Base-by-base conservation (phyloP, 805 yeast species). In the Teunomyces lycoperdinae region DNA sequence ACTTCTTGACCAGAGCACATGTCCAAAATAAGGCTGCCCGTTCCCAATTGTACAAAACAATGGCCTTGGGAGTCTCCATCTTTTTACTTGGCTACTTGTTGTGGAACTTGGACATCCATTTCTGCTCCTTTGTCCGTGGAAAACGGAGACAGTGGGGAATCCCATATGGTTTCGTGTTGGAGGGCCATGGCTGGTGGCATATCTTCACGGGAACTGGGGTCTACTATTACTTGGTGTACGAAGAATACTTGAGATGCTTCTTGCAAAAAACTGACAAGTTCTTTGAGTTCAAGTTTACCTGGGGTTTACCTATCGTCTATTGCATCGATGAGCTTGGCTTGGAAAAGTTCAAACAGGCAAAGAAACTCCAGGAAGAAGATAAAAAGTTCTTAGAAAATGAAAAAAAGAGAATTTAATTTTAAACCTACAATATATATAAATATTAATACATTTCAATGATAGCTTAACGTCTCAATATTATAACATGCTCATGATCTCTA, bases 131-230 rank as follows among this genome's bases (percentile, higher is more conserved):
- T 20, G 83, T 88, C 66, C 76, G 83, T 34, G 50, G 66, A 5
- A 59, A 80, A 11, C 78, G 97, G 64, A 78, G 94, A 50, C 55
- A 68, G 3, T 66, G 73, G 63, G 96, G 97, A 3, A 77, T 86
- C 70, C 97, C 97, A 2, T 78, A 85, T 45, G 98, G 98, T 1
- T 78, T 89, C 51, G 54, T 92, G 3, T 72, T 92, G 31, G 98
- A 92, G 66, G 86, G 96, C 27, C 98, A 92, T 60, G 96, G 96
- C 20, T 92, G 97, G 97, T 92, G 98, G 98, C 98, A 92, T 62
- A 70, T 87, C 9, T 76, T 87, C 53, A 87, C 94, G 0, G 96
- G 96, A 0, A 71, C 83, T 16, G 96, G 97, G 1, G 94, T 92
- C 9, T 92, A 92, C 66, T 85, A 77, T 62, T 91, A 89, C 68